Evolutionary conservation across 768 basidiomycete genomes (phyloP), one percentile per base, ranked within the genome.

Genomic region (Tulasnella sp.): DNA sequence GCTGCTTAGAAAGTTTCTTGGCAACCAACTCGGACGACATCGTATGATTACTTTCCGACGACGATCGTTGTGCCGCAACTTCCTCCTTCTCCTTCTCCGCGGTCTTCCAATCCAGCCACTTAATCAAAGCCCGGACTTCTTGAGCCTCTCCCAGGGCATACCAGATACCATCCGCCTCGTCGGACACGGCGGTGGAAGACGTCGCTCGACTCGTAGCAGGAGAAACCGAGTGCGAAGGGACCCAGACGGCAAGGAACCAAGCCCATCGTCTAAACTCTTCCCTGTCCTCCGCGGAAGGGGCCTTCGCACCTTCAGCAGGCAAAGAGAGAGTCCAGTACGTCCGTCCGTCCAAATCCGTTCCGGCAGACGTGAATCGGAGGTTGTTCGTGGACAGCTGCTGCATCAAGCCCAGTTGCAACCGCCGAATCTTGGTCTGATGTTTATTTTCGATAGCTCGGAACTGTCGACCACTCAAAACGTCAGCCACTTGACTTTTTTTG

Each of bases 161-260:
- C 91, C 91, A 93, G 47, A 8, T 52, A n/a, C 80, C 81, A 69
- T 87, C 85, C 2, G 76, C 80, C 12, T 81, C 81, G 4, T 80
- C 78, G 1, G 84, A 83, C 4, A 80, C 81, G 0, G 81, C 79
- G 12, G 77, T 78, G 5, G 78, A 77, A 3, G 78, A 77, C 11
- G 78, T 78, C 19, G 72, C 69, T 14, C 80, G 81, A 1, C 77
- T 77, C 87, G 86, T 74, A 80, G 84, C 79, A 79, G 85, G 1
- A 11, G 22, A 7, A 3, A 14, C 22, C n/a, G 29, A 29, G 36
- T 39, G 1, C 26, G 47, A 52, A 52, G 47, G 62, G 34, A 44
- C 47, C 22, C 87, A 90, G 0, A 91, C 89, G 4, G 85, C 87
- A n/a, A 94, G 76, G 77, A 90, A 89, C 89, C 89, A 91, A 0